These are phyloP conservation scores for Aspergillus melleus DNA, from an alignment of 2,329 filamentous ascomycete genomes.

Conservation along the genomic window DNA sequence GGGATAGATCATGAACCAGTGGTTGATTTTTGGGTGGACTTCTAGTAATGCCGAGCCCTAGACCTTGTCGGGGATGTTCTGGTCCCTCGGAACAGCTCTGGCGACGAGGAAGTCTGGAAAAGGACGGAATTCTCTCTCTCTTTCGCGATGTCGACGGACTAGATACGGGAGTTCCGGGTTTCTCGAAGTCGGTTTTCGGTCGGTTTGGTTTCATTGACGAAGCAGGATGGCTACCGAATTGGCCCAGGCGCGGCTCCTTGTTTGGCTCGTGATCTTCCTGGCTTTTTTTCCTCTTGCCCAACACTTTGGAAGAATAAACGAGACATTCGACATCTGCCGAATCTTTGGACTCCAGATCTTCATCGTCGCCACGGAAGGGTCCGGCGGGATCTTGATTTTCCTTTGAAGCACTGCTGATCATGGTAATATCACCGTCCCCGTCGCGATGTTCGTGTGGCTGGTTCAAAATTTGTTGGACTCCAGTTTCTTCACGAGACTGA, in stretches of 20 bases:
- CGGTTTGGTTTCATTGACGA: not conserved
- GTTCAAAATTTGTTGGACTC: not conserved
- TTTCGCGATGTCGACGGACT: constrained; percentile 17
- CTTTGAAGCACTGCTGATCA: constrained; percentile 11
- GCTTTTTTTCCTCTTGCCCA: constrained; percentile 30
- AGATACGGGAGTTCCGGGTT: constrained; percentile 6
- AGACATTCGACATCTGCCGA: not conserved
- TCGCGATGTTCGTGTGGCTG: not conserved
- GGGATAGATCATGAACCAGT: constrained; percentile 4
- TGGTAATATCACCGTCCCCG: constrained; percentile 19
- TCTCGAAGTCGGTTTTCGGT: not conserved
- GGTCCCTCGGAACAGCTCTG: constrained; percentile 16
- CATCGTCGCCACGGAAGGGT: not conserved
- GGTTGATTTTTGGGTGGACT: constrained; percentile 25
- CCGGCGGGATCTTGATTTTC: not conserved
- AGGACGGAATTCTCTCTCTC: constrained; percentile 18
- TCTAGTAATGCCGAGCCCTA: constrained; percentile 30
- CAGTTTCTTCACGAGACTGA: not conserved
- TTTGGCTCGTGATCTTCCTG: constrained; percentile 17
- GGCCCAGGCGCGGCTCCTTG: constrained; percentile 28
- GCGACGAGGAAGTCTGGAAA: constrained; percentile 20
- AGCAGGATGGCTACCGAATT: constrained; percentile 6
- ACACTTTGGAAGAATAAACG: not conserved
- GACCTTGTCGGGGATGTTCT: constrained; percentile 14
- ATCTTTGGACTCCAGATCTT: not conserved